Base-by-base conservation (phyloP, 768 basidiomycete genomes). In the Amanita phalloides region DNA sequence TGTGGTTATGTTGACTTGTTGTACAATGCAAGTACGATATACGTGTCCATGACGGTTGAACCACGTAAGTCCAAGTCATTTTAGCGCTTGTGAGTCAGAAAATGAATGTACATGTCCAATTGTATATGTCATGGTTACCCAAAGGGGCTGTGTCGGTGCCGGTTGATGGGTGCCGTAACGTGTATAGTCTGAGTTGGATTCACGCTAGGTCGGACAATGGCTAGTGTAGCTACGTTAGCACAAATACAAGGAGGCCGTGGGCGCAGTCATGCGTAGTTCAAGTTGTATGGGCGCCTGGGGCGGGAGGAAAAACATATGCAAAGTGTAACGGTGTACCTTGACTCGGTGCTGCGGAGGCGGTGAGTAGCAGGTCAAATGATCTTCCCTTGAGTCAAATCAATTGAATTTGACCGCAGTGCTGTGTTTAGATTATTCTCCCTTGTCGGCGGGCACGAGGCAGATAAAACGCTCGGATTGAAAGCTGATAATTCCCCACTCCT, bases 281-380 rank as follows among this genome's bases (percentile, higher is more conserved):
- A 17, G 17, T 21, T 17, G 3, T 30, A 26, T 17, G 33, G 13
- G 33, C 33, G 33, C 33, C 11, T 3, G 9, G n/a, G 11, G 8
- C 13, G 26, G 13, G 23, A 25, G 43, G 25, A 45, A 17, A 17
- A 48, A 48, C 47, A 48, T 23, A 37, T 5, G 4, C 23, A 48
- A 36, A 37, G 14, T 33, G 35, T 14, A 32, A 26, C 26, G 14
- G n/a, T 10, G 13, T 21, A 3, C 9, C 7, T 21, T 25, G 47
- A 48, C 14, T 20, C 33, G 33, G 25, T 20, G 38, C 39, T 50
- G 41, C 49, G 49, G 49, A 50, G 49, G 49, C 49, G 49, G 30
- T 50, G 49, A 20, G 38, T 20, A 17, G 14, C n/a, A 9, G 23
- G 28, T 32, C 20, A 33, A 42, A 21, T 49, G 36, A 49, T 25